These are phyloP conservation scores for Dactylella cylindrospora DNA, from an alignment of 2,329 filamentous ascomycete species.

Conservation along the genomic window DNA sequence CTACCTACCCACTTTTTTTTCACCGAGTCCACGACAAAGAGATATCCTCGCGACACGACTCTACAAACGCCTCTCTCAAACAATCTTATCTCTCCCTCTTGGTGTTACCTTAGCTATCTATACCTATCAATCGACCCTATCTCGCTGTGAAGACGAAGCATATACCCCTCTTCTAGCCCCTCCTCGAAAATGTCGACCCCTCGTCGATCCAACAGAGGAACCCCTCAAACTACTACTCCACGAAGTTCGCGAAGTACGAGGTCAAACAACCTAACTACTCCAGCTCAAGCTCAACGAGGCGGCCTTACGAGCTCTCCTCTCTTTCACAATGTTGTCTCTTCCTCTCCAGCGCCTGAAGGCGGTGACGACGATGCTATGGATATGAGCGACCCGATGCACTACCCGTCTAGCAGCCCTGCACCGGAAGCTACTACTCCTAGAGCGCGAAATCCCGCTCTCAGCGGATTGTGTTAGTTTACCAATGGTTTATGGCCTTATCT, in stretches of 20 bases:
- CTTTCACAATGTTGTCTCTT: slow-evolving; percentile 30
- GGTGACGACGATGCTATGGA: slow-evolving; percentile 34
- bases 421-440: slow-evolving; percentile 27
- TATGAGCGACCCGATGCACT: slow-evolving; percentile 38
- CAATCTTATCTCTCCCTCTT: not conserved
- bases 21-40: not conserved
- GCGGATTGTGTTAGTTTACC: slow-evolving; percentile 1
- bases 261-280: slow-evolving; percentile 15
- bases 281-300: slow-evolving; percentile 3
- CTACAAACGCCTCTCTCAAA: not conserved
- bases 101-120: not conserved
- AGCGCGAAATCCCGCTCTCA: slow-evolving; percentile 12
- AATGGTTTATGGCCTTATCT: too few species aligned
- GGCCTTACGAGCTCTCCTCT: slow-evolving; percentile 15
- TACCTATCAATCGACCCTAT: slow-evolving; percentile 7
- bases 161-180: not conserved
- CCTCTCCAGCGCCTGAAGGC: slow-evolving; percentile 23
- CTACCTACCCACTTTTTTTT: not conserved
- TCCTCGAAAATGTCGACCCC: slow-evolving; percentile 41
- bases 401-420: slow-evolving; percentile 31
- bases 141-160: too few species aligned
- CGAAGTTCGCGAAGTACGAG: slow-evolving; percentile 39
- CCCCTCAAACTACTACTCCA: slow-evolving; percentile 33
- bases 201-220: slow-evolving; percentile 39
- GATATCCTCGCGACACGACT: not conserved